phyloP scores from a whole-genome alignment of 257 asterid species.

The Lycium ferocissimum region DNA sequence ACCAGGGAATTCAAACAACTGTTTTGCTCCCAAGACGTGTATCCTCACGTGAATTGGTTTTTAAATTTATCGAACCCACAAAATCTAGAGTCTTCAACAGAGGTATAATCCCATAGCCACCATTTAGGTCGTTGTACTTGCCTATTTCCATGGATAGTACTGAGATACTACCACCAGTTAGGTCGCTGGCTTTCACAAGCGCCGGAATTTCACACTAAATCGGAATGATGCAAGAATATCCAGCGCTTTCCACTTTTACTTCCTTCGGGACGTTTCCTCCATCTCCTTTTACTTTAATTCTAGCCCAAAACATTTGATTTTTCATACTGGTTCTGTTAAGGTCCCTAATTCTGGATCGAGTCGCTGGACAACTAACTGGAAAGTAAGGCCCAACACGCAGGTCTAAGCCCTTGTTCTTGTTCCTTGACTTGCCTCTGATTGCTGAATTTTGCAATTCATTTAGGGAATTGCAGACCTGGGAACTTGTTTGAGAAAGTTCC shows the following conservation, averaged over 20 bases:
- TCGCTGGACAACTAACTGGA: too few relatives aligned
- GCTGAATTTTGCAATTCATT: too few relatives aligned
- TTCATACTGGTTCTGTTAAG: neutral
- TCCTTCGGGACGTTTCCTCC: neutral
- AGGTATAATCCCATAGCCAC: neutral
- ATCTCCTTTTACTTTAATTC: neutral
- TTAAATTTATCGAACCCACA: too few relatives aligned
- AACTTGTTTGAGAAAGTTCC: too few relatives aligned
- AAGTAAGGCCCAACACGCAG: too few relatives aligned
- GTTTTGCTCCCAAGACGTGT: too few relatives aligned
- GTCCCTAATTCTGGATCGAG: too few relatives aligned
- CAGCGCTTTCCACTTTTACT: neutral
- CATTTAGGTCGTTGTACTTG: neutral
- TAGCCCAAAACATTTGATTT: constrained; percentile 3
- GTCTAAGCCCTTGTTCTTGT: too few relatives aligned
- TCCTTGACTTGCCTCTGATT: too few relatives aligned
- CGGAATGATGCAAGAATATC: neutral
- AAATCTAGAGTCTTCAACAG: neutral
- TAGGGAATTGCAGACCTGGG: too few relatives aligned
- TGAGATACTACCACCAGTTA: neutral
- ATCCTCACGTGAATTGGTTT: neutral
- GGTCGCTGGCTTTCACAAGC: neutral
- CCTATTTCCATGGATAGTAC: constrained; percentile 16
- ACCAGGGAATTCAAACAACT: too few relatives aligned
- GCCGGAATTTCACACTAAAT: neutral